Base-by-base conservation (phyloP, 2,329 filamentous ascomycete species). In the Nothophaeocryptopus gaeumannii region DNA sequence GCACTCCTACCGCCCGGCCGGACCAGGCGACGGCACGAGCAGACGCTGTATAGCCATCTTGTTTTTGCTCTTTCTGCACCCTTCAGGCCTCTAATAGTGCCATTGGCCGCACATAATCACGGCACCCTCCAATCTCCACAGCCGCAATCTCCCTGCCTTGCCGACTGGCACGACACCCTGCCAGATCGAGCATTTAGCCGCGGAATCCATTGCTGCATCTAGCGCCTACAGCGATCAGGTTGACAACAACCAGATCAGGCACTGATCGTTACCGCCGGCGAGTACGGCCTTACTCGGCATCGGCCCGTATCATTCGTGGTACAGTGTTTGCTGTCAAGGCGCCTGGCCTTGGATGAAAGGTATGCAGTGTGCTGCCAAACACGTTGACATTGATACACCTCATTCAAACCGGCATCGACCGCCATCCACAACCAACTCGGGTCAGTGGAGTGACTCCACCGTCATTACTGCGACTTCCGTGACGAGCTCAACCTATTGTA, bases 21-120 rank as follows among this genome's bases (percentile, higher is more conserved):
- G 41, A 43, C 49, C 49, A 48, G 53, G 45, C 47, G 43, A 42
- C 45, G 47, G 43, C 52, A 32, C 34, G 37, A 39, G 39, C 47
- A 30, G 30, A 47, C 41, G 45, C 51, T 55, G 49, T 50, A 50
- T 48, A 54, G 45, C 51, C 47, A 47, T 53, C 44, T 45, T 42
- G 29, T 36, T 36, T 12, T 40, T 53, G 13, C 43, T 35, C 40
- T 37, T 32, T 40, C 44, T 34, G 34, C 38, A 35, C 38, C 40
- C 20, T 31, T 14, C 30, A 45, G 34, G 42, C 42, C 46, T 44
- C 39, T 39, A 16, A 52, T 50, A 26, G 42, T 53, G 34, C 51
- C 53, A 58, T 60, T 60, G 58, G 58, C 44, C 44, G 50, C 32
- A 32, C 31, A 44, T 44, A 43, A 52, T 53, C 47, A 47, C 47